phyloP scores from a whole-genome alignment of 257 asterid species.

The Leptodermis oblonga region DNA sequence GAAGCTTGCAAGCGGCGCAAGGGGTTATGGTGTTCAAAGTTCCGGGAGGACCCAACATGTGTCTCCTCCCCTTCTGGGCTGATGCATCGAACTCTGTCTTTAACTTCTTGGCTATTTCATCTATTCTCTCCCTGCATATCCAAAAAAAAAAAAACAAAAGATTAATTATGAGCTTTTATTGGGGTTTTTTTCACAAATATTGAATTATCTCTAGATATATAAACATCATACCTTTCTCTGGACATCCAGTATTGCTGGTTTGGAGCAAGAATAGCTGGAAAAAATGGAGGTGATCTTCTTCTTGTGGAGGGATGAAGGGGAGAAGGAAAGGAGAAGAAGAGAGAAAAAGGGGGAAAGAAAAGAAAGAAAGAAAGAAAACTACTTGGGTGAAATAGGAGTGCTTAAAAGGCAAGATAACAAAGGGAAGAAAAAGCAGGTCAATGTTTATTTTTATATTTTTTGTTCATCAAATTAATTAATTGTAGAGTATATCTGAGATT shows the following conservation, averaged over 20 bases:
- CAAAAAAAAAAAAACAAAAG: neutral
- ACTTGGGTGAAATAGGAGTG: slow-evolving; percentile 25
- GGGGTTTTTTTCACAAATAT: neutral
- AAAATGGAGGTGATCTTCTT: slow-evolving; percentile 7
- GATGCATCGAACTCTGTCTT: slow-evolving; percentile 52
- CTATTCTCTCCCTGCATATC: slow-evolving; percentile 55
- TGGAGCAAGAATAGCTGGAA: neutral
- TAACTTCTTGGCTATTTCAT: slow-evolving; percentile 65
- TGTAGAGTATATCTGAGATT: neutral
- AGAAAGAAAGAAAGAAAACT: slow-evolving; percentile 10
- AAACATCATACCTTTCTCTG: slow-evolving; percentile 54
- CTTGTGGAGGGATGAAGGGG: slow-evolving; percentile 2
- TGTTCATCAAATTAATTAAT: slow-evolving; percentile 6
- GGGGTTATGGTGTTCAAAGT: slow-evolving; percentile 74
- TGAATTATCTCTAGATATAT: neutral
- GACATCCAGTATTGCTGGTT: slow-evolving; percentile 49
- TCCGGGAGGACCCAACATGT: slow-evolving; percentile 57
- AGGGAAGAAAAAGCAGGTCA: slow-evolving; percentile 29
- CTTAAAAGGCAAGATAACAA: slow-evolving; percentile 32
- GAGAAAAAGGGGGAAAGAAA: slow-evolving; percentile 15
- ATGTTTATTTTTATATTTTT: too few relatives aligned
- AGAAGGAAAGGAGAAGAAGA: neutral
- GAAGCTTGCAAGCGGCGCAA: slow-evolving; percentile 91
- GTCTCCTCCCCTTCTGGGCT: slow-evolving; percentile 52
- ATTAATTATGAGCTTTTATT: neutral